Percentiles rank a stretch among this genome's conserved stretches.
Evolutionary conservation across 1,139 yeast species (phyloP).

Genomic region (Suhomyces chickasaworum): DNA sequence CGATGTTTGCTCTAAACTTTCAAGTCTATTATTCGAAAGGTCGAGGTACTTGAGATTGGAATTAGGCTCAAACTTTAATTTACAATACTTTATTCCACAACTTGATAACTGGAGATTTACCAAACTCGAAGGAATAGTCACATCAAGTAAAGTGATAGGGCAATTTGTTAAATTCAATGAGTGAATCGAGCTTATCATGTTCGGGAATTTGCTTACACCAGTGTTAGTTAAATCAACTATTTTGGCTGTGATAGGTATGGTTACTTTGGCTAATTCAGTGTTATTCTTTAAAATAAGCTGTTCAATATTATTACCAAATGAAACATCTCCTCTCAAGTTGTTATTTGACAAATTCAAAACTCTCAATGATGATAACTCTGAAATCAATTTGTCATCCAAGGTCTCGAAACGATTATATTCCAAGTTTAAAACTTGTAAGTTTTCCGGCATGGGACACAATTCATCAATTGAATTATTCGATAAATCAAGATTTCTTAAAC

Average conservation of each 20-base stretch:
- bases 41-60: constrained; percentile 7
- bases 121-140: constrained; percentile 5
- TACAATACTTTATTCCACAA: constrained; percentile 5
- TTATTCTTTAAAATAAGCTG: neutral
- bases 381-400: neutral
- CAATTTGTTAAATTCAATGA: constrained; percentile 5
- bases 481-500: constrained; percentile 11
- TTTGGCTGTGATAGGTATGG: neutral
- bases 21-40: constrained; percentile 12
- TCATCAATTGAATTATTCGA: constrained; percentile 9
- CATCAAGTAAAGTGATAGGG: neutral
- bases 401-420: constrained; percentile 5
- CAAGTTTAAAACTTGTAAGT: constrained; percentile 7
- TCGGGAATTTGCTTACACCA: constrained; percentile 3
- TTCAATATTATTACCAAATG: neutral
- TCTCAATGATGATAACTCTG: constrained; percentile 1
- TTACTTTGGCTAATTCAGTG: neutral
- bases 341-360: constrained; percentile 10
- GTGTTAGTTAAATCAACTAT: constrained; percentile 4
- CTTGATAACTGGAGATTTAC: constrained; percentile 5
- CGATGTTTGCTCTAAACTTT: constrained; percentile 3
- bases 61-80: constrained; percentile 8
- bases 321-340: constrained; percentile 5
- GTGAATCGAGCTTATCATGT: neutral
- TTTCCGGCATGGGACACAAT: neutral